Base-by-base conservation (phyloP, 208 protist genomes). In the Wallacemonas sp. region DNA sequence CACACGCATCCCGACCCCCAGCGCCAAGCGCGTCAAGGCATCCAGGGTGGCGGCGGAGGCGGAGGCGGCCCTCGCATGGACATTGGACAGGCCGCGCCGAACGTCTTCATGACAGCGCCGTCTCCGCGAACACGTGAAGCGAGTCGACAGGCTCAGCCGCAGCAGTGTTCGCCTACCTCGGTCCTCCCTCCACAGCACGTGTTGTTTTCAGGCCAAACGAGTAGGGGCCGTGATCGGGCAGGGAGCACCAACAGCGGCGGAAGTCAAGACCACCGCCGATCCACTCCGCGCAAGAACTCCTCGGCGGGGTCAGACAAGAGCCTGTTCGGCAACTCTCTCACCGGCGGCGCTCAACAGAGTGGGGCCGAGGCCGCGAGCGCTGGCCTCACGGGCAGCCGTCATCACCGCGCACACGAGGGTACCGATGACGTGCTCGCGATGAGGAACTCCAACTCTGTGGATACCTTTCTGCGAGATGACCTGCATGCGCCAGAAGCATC, bases 251-350 rank as follows among this genome's bases (percentile, higher is more conserved):
- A 8, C 46, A 54, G 21, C 6, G 46, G 22, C 9, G 24, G 9
- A 14, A 6, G 36, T 14, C 36, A 41, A 41, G 9, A 41, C 14
- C 36, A 41, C 36, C 36, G 46, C 8, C 46, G 11, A 6, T 34
- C 51, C 4, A 9, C 3, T 9, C 51, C 51, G 19, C 51, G 51
- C 26, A 58, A 58, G 30, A 26, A 58, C 51, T 58, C 51, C 30
- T 33, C 51, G 6, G 19, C 51, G 28, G 41, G 30, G 15, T 58
- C 51, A 31, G 51, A 58, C 8, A 58, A 17, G 30, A 39, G 51
- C 51, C 21, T 6, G 12, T 17, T 15, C 51, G 41, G 51, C 51
- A 27, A n/a, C 4, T 58, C 51, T 5, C 5, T n/a, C 44, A 19
- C 17, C 19, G 17, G 44, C 19, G 44, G 44, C 19, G 44, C 44